Conservation (phyloP, 805 yeast genomes). For the Saturnispora diversa region DNA sequence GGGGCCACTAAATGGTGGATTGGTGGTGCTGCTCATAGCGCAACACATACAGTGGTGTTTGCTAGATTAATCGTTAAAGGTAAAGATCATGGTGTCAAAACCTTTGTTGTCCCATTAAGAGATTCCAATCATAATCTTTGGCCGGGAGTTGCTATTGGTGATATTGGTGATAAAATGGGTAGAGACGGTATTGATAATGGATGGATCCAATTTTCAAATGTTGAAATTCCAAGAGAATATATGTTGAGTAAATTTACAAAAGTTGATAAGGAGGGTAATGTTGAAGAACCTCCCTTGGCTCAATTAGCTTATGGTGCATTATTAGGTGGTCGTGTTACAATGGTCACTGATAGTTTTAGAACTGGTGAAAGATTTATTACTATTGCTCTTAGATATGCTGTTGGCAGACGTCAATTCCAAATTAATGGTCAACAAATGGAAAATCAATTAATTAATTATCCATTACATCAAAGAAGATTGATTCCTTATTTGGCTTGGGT, state of each 20-base stretch:
- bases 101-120: conserved; percentile 85
- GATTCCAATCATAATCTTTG: conserved; percentile 61
- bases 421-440: conserved; percentile 40
- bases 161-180: conserved; percentile 93
- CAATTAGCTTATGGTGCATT: conserved; percentile 85
- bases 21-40: conserved; percentile 95
- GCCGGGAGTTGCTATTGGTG: conserved; percentile 83
- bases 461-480: conserved; percentile 81
- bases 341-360: conserved; percentile 82
- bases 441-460: conserved; percentile 73
- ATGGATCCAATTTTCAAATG: conserved; percentile 87
- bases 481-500: conserved; percentile 77
- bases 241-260: conserved; percentile 76
- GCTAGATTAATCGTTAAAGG: conserved; percentile 78
- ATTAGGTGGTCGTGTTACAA: conserved; percentile 79
- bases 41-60: conserved; percentile 78
- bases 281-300: conserved; percentile 73
- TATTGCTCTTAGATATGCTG: conserved; percentile 82
- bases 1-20: conserved; percentile 99
- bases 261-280: conserved; percentile 61
- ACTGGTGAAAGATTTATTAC: conserved; percentile 73
- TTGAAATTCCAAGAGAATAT: conserved; percentile 72
- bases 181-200: conserved; percentile 95
- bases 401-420: conserved; percentile 81
- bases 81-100: conserved; percentile 86